phyloP scores from a whole-genome alignment of 208 protist species.

The Trypanosoma boissoni region DNA sequence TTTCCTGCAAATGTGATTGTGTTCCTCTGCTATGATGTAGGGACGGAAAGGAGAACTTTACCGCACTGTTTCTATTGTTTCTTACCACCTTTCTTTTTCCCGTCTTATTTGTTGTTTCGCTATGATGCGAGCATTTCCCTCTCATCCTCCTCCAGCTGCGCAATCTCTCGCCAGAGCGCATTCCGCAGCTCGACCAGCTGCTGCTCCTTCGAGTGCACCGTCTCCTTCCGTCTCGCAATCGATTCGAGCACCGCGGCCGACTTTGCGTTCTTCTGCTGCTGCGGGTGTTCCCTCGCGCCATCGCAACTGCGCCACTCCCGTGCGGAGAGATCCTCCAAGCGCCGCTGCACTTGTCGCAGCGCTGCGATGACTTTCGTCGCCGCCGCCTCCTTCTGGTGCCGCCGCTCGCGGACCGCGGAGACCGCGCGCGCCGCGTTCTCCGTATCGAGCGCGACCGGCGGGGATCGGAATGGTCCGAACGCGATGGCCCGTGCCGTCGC shows the following conservation, averaged over 20 bases:
- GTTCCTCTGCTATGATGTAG: too few species aligned
- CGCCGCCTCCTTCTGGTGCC: conserved; percentile 15
- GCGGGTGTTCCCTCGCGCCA: not conserved
- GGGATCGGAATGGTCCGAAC: conserved; percentile 14
- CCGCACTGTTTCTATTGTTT: too few species aligned
- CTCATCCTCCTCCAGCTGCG: conserved; percentile 20
- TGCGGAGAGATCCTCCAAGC: conserved; percentile 7
- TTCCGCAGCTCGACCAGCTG: conserved; percentile 15
- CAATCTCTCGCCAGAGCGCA: conserved; percentile 20
- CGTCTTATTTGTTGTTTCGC: not conserved
- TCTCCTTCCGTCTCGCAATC: conserved; percentile 14
- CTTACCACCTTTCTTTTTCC: too few species aligned
- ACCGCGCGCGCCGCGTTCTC: not conserved
- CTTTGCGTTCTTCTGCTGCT: not conserved
- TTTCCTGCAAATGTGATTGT: not conserved
- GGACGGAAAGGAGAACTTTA: too few species aligned
- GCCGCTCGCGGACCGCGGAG: conserved; percentile 8
- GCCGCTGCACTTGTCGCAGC: conserved; percentile 6
- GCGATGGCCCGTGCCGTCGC: not conserved
- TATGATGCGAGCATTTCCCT: conserved; percentile 2
- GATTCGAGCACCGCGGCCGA: not conserved
- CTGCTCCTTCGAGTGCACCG: conserved; percentile 3
- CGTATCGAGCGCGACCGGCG: not conserved
- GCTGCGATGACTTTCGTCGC: conserved; percentile 8
- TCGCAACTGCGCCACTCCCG: not conserved